Base-by-base conservation (phyloP, 108 stramenopile species). In the Discostella pseudostelligera region DNA sequence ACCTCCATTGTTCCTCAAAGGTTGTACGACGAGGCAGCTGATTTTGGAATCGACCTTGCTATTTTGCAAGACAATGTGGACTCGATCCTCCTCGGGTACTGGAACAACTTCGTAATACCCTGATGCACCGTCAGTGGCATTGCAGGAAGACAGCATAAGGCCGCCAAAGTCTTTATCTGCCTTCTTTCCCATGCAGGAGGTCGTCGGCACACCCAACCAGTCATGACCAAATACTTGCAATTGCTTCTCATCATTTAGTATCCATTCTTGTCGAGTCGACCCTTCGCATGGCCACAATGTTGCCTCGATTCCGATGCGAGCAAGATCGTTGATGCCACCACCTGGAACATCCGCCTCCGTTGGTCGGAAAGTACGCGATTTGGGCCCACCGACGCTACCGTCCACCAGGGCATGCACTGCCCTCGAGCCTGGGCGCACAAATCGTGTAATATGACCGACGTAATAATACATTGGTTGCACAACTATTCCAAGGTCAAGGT, bases 391-490 rank as follows among this genome's bases (percentile, higher is more conserved):
- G 8, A 47, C 61, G 43, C 76, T 66, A 13, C 67, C 51, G 13
- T 82, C 77, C 3, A 92, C 85, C 39, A 90, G 45, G 0, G 80
- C 88, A 19, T 62, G 60, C 3, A 92, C 85, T 37, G 87, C 83
- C 19, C 67, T 32, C 4, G 84, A 87, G 16, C 90, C 90, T 0
- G 88, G 88, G 48, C 88, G 75, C 10, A 94, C 83, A 75, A 88
- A 85, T n/a, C 86, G 73, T 10, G 88, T 84, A 46, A 94, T 84
- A 59, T 94, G 93, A 6, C 90, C 90, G 64, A 91, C 89, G 70
- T 89, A 87, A 68, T 83, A 95, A 72, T 84, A 98, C 81, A 96
- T 89, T 42, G 96, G 96, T 76, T 95, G 93, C 8, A 80, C 81
- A 8, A 73, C 76, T 19, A 89, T 58, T 26, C 93, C 93, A 16